Base-by-base conservation (phyloP, 2,329 filamentous ascomycete genomes). In the Seiridium cupressi region DNA sequence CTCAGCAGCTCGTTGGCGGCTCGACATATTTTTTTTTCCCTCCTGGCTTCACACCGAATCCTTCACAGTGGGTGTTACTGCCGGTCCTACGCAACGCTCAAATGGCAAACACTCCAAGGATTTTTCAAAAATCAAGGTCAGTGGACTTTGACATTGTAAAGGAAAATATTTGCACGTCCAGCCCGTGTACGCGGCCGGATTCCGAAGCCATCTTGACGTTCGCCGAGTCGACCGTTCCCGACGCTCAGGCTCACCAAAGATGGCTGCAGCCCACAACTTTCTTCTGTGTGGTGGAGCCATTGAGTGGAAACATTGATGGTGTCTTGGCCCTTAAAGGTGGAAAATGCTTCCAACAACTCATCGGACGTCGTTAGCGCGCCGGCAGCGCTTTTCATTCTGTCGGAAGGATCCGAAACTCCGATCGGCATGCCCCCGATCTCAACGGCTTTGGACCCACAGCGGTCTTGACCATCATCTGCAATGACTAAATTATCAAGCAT, bases 1-100 rank as follows among this genome's bases (percentile, higher is more conserved):
- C 31, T 59, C 57, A 11, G 57, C 57, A n/a, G 36, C 38, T 46
- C 57, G 35, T 32, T 59, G 57, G 38, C 57, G 57, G 31, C 48
- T 59, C 35, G 42, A 26, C 57, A 59, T 59, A 36, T 44, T 57
- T 26, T n/a, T 44, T 26, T 26, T 26, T 26, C 2, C 18, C 18
- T 26, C 18, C 18, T 26, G 18, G 18, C 18, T 26, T 26, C 18
- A 26, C 18, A 26, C 18, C 18, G 18, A 26, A 26, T 26, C 18
- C 18, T 26, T 26, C 18, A 26, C 18, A 26, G 18, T 26, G 18
- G 18, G 18, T 26, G 18, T 26, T 26, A 26, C 18, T 26, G 18
- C 18, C 18, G 18, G 18, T 26, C 18, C 18, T 26, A 26, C 18
- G 18, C 18, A 26, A 26, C 18, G 18, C 18, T 26, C 18, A 26